Evolutionary conservation across 352 stramenopile genomes (phyloP).

Genomic region (Phytophthora pseudosyringae): DNA sequence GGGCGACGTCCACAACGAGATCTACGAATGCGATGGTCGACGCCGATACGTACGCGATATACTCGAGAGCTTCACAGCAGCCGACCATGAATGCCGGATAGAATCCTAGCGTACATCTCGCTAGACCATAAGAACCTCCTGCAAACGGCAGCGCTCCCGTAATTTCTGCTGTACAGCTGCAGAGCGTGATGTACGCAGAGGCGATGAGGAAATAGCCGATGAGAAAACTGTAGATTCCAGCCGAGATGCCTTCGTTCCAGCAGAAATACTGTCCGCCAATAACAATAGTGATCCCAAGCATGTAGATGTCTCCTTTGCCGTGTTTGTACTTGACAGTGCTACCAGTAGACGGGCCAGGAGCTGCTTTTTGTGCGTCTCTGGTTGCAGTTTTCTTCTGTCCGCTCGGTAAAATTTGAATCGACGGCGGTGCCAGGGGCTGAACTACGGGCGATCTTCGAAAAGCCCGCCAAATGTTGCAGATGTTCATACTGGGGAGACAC

Average conservation of each 20-base stretch:
- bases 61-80: conserved; percentile 47
- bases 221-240: conserved; percentile 43
- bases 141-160: conserved; percentile 38
- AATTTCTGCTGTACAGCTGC: conserved; percentile 43
- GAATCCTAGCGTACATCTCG: conserved; percentile 45
- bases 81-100: conserved; percentile 46
- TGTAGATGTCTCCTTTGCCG: conserved; percentile 33
- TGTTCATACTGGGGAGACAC: conserved; percentile 3
- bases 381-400: not conserved
- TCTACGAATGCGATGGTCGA: conserved; percentile 36
- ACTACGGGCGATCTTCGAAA: not conserved
- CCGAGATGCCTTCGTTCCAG: conserved; percentile 42
- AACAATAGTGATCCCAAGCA: conserved; percentile 48
- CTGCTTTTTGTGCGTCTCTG: not conserved
- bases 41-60: conserved; percentile 49
- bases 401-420: conserved; percentile 5
- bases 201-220: conserved; percentile 35
- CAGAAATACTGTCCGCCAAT: conserved; percentile 52
- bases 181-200: conserved; percentile 39
- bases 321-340: conserved; percentile 23
- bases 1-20: conserved; percentile 36
- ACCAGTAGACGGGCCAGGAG: not conserved
- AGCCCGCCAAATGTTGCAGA: not conserved
- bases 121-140: conserved; percentile 42
- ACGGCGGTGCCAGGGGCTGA: conserved; percentile 6